Evolutionary conservation across 2,329 filamentous ascomycete genomes (phyloP).

Genomic region (Allantophomopsis cytisporea): DNA sequence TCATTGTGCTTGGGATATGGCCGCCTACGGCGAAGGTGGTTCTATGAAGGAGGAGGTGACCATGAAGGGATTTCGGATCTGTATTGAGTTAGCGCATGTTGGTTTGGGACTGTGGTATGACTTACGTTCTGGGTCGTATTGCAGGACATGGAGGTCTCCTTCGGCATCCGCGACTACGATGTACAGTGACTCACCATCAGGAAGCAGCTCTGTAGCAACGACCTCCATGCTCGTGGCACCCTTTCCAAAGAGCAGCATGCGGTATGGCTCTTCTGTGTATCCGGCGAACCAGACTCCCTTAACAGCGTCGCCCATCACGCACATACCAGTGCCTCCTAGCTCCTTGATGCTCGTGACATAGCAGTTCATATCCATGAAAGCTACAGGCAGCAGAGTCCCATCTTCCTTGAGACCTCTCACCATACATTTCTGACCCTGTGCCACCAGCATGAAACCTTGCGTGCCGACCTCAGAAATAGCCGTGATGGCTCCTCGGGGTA

Average conservation of each 20-base stretch:
- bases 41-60: slow-evolving; percentile 73
- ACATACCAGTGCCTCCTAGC: slow-evolving; percentile 70
- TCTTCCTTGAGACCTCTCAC: slow-evolving; percentile 93
- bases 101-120: slow-evolving; percentile 9
- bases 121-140: slow-evolving; percentile 90
- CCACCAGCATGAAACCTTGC: slow-evolving; percentile 77
- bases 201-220: slow-evolving; percentile 74
- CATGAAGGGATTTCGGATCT: slow-evolving; percentile 90
- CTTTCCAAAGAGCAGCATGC: slow-evolving; percentile 86
- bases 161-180: slow-evolving; percentile 76
- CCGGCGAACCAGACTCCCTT: slow-evolving; percentile 95
- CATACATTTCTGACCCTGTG: slow-evolving; percentile 96
- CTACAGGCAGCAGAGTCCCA: slow-evolving; percentile 79
- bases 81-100: slow-evolving; percentile 1
- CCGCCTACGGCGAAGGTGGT: slow-evolving; percentile 78
- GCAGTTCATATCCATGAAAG: slow-evolving; percentile 95
- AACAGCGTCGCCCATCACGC: slow-evolving; percentile 76
- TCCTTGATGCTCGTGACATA: slow-evolving; percentile 81
- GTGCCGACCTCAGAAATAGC: slow-evolving; percentile 73
- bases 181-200: slow-evolving; percentile 69
- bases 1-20: slow-evolving; percentile 61
- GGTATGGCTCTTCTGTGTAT: slow-evolving; percentile 94
- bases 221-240: slow-evolving; percentile 67
- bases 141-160: slow-evolving; percentile 74
- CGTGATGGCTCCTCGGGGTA: slow-evolving; percentile 83